Evolutionary conservation across 2,329 filamentous ascomycete species (phyloP).

Genomic region (Fusarium redolens): DNA sequence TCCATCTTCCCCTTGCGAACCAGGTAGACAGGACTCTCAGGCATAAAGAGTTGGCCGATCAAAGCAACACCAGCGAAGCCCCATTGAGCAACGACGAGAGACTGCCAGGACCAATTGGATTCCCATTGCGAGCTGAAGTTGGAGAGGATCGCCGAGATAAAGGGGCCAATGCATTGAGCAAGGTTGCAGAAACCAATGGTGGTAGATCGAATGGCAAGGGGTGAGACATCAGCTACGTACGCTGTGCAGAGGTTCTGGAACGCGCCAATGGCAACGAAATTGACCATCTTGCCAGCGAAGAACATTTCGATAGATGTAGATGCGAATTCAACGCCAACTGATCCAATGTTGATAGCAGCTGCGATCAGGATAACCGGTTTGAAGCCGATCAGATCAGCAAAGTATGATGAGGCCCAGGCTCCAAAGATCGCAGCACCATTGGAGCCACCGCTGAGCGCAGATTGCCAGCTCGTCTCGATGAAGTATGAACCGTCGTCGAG

Average conservation of each 20-base stretch:
- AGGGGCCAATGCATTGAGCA: constrained; percentile 54
- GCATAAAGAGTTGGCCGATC: constrained; percentile 53
- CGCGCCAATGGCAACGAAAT: constrained; percentile 50
- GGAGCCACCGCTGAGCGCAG: constrained; percentile 42
- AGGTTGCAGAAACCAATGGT: constrained; percentile 53
- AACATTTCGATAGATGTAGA: constrained; percentile 47
- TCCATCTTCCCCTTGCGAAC: constrained; percentile 54
- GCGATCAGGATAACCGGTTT: constrained; percentile 34
- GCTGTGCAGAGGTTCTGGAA: constrained; percentile 53
- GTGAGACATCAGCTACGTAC: constrained; percentile 53
- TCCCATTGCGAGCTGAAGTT: constrained; percentile 52
- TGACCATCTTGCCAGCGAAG: constrained; percentile 47
- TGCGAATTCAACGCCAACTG: constrained; percentile 47
- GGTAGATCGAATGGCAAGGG: constrained; percentile 52
- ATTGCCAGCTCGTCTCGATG: constrained; percentile 47
- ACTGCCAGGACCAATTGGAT: constrained; percentile 55
- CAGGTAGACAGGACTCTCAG: constrained; percentile 63
- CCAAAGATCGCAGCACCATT: constrained; percentile 43
- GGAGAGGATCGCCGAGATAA: constrained; percentile 53
- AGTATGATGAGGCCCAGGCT: constrained; percentile 39
- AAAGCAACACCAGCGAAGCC: constrained; percentile 52
- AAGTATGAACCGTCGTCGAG: constrained; percentile 30
- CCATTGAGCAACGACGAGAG: constrained; percentile 55
- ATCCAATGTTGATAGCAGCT: constrained; percentile 43
- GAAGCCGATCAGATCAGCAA: constrained; percentile 42